A percentile compares a stretch with the other conserved stretches of the same genome.
Evolutionary conservation across 306 rosid species (phyloP).

Genomic region (Medicago lupulina): DNA sequence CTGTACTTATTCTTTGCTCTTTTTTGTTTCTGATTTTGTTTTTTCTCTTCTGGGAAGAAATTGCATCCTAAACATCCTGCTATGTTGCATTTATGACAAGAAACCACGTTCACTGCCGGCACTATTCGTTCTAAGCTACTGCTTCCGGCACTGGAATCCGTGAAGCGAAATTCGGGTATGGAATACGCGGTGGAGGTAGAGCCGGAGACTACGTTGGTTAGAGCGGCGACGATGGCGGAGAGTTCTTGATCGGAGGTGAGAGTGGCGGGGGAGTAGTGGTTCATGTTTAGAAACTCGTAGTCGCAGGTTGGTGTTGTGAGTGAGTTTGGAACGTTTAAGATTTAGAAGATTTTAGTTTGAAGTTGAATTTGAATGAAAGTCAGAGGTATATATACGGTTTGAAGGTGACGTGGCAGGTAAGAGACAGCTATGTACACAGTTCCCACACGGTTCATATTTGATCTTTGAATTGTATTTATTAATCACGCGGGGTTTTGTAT

Average conservation of each 20-base stretch:
- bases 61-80: constrained; percentile 71
- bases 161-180: too few species aligned
- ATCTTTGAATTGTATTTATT: not conserved
- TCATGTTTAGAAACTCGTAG: constrained; percentile 35
- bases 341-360: not conserved
- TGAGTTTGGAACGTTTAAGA: too few species aligned
- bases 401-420: constrained; percentile 49
- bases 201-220: constrained; percentile 81
- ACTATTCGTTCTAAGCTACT: not conserved
- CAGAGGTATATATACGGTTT: constrained; percentile 49
- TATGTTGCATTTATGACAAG: constrained; percentile 60
- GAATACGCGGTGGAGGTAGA: constrained; percentile 34
- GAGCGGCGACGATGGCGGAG: constrained; percentile 74
- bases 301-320: not conserved
- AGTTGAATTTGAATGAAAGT: not conserved
- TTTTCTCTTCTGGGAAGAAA: constrained; percentile 53
- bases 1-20: constrained; percentile 76
- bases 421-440: constrained; percentile 52
- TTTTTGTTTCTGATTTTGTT: constrained; percentile 39
- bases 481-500: not conserved
- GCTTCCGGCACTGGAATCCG: not conserved
- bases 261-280: not conserved
- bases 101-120: constrained; percentile 40
- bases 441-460: constrained; percentile 48
- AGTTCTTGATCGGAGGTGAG: constrained; percentile 71